A percentile compares a stretch with the other conserved stretches of the same genome.
Conservation (phyloP, 2,329 filamentous ascomycete genomes). For the Zymoseptoria tritici region DNA sequence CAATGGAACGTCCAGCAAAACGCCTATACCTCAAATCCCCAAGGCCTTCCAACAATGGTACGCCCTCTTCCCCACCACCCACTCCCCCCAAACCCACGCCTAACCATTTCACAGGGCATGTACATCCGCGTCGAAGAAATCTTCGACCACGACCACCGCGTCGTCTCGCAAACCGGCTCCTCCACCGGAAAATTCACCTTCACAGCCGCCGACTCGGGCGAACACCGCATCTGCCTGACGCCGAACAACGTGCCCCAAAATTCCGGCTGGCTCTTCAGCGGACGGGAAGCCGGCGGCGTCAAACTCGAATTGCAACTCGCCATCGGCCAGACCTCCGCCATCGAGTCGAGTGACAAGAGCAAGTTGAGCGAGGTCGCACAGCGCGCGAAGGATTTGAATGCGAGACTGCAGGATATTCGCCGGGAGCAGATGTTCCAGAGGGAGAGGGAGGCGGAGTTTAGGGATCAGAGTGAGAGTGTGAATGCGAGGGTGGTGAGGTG, state of each 20-base stretch:
- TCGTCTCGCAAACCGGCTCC: conserved; percentile 76
- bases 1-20: conserved; percentile 67
- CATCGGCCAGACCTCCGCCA: conserved; percentile 88
- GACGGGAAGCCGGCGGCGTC: conserved; percentile 64
- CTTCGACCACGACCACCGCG: conserved; percentile 96
- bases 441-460: conserved; percentile 96
- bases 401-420: conserved; percentile 76
- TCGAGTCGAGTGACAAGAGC: conserved; percentile 86
- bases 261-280: conserved; percentile 63
- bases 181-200: conserved; percentile 85
- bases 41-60: conserved; percentile 31
- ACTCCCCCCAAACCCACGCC: neutral
- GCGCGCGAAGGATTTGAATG: conserved; percentile 84
- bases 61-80: neutral
- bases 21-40: conserved; percentile 64
- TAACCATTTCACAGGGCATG: conserved; percentile 47
- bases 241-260: conserved; percentile 66
- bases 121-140: conserved; percentile 93
- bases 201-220: conserved; percentile 85
- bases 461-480: conserved; percentile 91
- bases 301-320: conserved; percentile 81
- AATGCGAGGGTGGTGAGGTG: conserved; percentile 88
- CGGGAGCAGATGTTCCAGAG: conserved; percentile 95
- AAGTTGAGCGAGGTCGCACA: conserved; percentile 86
- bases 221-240: conserved; percentile 92